Evolutionary conservation across 2,329 filamentous ascomycete species (phyloP), one percentile per base, ranked within the genome.

Genomic region (Penicillium digitatum): DNA sequence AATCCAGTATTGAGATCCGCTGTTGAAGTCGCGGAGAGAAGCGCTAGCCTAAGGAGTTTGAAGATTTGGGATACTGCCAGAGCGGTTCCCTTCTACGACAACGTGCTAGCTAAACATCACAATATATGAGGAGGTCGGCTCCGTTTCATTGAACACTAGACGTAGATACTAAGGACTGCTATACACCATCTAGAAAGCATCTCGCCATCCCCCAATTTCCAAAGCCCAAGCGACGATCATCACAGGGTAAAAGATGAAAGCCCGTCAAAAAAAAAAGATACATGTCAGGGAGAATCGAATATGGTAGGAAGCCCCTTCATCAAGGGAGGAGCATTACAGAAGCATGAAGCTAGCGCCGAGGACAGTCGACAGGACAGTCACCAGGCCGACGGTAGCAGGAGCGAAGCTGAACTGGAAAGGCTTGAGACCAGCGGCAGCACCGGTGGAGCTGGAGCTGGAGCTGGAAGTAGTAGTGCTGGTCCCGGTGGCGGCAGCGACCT

Each of bases 331-430:
- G 35, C 38, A 44, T 64, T 66, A 74, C 59, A 71, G 52, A 20
- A 74, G 54, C 48, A 75, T 55, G 16, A 76, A 54, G 42, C 69
- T 65, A 35, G 81, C 81, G 35, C 82, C 82, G 56, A 85, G 75
- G 14, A 85, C 54, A 16, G 79, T 78, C 42, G 80, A 83, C 52
- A 79, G 57, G 37, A 80, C 63, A 10, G 84, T 78, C 24, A 82
- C 74, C 39, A 78, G 68, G 48, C 77, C 77, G 64, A 79, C 81
- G 26, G 81, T 67, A 48, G 82, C 65, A 52, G 82, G 81, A 60
- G 78, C 78, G 48, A 81, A 62, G 48, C 74, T 72, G 57, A 81
- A 69, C 59, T 78, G 77, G 37, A 77, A 74, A 48, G 73, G 66
- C 50, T 71, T 70, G 39, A 82, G 61, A 46, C 73, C 68, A 37